These are phyloP conservation scores for Prunus mume DNA, from an alignment of 306 rosid genomes.

Conservation along the genomic window DNA sequence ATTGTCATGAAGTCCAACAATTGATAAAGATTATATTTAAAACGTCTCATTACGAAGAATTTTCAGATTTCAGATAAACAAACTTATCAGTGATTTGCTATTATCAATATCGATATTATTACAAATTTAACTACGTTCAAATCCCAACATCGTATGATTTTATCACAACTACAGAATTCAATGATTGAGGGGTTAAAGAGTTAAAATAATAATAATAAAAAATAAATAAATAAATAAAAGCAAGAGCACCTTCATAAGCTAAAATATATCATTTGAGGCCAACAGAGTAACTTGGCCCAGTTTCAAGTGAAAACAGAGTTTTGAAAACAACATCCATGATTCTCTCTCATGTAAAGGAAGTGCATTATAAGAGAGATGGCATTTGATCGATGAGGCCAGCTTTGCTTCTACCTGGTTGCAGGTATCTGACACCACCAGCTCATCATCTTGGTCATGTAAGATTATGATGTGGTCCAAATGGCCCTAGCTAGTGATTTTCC, in stretches of 20 bases:
- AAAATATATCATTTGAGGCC: too few relatives aligned
- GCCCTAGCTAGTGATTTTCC: neutral
- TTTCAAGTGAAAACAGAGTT: neutral
- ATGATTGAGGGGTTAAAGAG: neutral
- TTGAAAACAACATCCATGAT: neutral
- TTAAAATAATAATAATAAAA: too few relatives aligned
- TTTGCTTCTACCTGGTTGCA: neutral
- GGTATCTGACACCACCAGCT: conserved; percentile 10
- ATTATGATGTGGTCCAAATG: conserved; percentile 19
- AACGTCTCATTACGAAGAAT: neutral
- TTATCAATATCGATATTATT: too few relatives aligned
- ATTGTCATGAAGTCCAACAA: neutral
- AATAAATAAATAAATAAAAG: too few relatives aligned
- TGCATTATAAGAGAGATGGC: neutral
- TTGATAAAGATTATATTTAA: neutral
- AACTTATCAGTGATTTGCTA: rapidly evolving
- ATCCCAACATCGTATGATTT: neutral
- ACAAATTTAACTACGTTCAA: too few relatives aligned
- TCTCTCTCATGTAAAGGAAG: neutral
- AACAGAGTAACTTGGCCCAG: too few relatives aligned
- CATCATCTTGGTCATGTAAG: conserved; percentile 10
- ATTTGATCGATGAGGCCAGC: neutral
- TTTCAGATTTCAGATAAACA: too few relatives aligned
- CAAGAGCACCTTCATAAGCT: too few relatives aligned
- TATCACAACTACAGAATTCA: neutral